Conservation (phyloP, 805 yeast genomes). For the Saccharomycopsis sp. region DNA sequence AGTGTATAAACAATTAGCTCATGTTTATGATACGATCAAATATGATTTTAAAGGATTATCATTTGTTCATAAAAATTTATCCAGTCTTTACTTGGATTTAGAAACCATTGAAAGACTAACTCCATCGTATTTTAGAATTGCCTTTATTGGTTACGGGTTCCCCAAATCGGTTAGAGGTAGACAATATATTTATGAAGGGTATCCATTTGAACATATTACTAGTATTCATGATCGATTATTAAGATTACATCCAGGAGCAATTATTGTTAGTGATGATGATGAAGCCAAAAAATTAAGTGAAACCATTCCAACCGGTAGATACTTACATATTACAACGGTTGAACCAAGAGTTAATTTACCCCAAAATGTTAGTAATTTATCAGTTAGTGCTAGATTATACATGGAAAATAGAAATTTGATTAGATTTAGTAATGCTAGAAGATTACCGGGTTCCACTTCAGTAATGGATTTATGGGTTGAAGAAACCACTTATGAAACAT, state of each 20-base stretch:
- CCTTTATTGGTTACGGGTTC: slow-evolving; percentile 77
- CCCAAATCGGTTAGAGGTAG: slow-evolving; percentile 67
- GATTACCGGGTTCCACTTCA: slow-evolving; percentile 62
- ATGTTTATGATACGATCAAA: slow-evolving; percentile 60
- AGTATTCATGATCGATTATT: slow-evolving; percentile 70
- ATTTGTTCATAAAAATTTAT: slow-evolving; percentile 54
- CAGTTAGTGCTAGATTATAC: slow-evolving; percentile 58
- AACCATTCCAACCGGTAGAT: slow-evolving; percentile 58
- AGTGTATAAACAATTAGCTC: slow-evolving; percentile 64
- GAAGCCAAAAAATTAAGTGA: slow-evolving; percentile 42
- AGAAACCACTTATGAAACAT: slow-evolving; percentile 70
- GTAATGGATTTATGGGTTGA: slow-evolving; percentile 82
- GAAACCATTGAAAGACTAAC: slow-evolving; percentile 62
- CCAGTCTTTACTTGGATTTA: slow-evolving; percentile 55
- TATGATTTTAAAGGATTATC: slow-evolving; percentile 72
- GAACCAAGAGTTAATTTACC: slow-evolving; percentile 52
- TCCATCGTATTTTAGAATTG: slow-evolving; percentile 70
- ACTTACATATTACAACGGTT: slow-evolving; percentile 59
- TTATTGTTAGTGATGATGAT: slow-evolving; percentile 46
- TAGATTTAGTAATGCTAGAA: slow-evolving; percentile 57
- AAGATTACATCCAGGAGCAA: slow-evolving; percentile 72
- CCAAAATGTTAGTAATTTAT: slow-evolving; percentile 27
- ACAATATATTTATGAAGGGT: slow-evolving; percentile 75
- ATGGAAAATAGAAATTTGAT: slow-evolving; percentile 66
- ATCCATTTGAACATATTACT: slow-evolving; percentile 78